phyloP scores from a whole-genome alignment of 371 early-diverging fungal species.

The Mucor racemosus region DNA sequence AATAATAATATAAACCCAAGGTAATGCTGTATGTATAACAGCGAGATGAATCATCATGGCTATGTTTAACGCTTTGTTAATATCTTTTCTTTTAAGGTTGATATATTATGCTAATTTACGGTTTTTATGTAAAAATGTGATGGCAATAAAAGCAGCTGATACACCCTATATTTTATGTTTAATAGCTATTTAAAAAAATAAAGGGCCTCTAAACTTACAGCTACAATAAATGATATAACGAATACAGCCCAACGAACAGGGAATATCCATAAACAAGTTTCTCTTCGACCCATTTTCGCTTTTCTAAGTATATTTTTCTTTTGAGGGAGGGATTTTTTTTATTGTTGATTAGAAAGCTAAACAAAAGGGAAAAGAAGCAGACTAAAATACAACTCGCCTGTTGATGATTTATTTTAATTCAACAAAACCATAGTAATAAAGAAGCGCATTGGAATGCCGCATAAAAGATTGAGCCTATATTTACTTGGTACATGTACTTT shows the following conservation, averaged over 20 bases:
- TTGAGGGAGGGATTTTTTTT: background rate
- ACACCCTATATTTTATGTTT: background rate
- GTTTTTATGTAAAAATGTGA: conserved; percentile 46
- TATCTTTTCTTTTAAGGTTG: background rate
- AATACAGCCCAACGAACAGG: conserved; percentile 17
- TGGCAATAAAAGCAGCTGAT: conserved; percentile 25
- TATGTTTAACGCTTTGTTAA: conserved; percentile 9
- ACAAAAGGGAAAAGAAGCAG: conserved; percentile 1
- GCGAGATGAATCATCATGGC: conserved; percentile 53
- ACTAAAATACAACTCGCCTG: background rate
- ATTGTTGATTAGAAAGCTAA: background rate
- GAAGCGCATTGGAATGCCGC: conserved; percentile 4
- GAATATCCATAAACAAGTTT: conserved; percentile 17
- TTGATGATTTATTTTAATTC: conserved; percentile 1
- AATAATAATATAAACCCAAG: conserved; percentile 45
- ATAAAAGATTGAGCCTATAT: conserved; percentile 3
- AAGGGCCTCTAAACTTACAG: background rate
- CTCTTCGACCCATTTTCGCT: background rate
- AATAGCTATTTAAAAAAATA: background rate
- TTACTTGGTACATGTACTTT: too few relatives aligned
- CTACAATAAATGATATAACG: conserved; percentile 9
- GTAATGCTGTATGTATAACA: conserved; percentile 33
- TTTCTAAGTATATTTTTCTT: too few relatives aligned
- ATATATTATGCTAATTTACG: conserved; percentile 32
- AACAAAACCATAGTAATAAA: background rate